phyloP scores from a whole-genome alignment of 2,329 filamentous ascomycete species.

The Fusarium sp. region DNA sequence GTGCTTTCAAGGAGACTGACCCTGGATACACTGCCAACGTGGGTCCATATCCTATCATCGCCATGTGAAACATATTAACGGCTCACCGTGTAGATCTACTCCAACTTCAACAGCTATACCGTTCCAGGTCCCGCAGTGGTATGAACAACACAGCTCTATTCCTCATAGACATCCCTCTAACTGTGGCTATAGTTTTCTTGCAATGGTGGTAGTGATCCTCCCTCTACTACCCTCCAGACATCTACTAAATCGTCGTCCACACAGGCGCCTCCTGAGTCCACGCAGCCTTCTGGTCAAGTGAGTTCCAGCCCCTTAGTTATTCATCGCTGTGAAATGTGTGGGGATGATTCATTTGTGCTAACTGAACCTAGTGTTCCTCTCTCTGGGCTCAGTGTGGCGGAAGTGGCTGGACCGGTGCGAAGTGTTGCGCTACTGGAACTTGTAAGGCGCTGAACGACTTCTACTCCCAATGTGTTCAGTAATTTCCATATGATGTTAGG shows the following conservation, averaged over 20 bases:
- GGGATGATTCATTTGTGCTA: background rate
- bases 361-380: conserved; percentile 1
- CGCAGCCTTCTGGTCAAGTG: conserved; percentile 12
- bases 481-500: rapidly evolving
- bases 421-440: conserved; percentile 20
- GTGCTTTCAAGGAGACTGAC: conserved; percentile 8
- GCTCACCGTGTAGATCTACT: background rate
- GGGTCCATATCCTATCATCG: rapidly evolving
- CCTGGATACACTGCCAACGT: conserved; percentile 22
- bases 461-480: conserved; percentile 19
- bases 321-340: background rate
- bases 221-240: conserved; percentile 10
- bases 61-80: background rate
- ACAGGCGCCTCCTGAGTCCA: conserved; percentile 4
- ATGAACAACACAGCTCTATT: background rate
- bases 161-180: rapidly evolving
- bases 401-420: conserved; percentile 1
- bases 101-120: conserved; percentile 19
- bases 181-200: conserved; percentile 1
- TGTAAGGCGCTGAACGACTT: conserved; percentile 16
- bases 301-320: rapidly evolving
- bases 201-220: conserved; percentile 4
- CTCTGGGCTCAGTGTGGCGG: conserved; percentile 16
- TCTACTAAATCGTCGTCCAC: conserved; percentile 4
- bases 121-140: conserved; percentile 19